Conservation (phyloP, 805 yeast species). For the Teunomyces tritomae region DNA sequence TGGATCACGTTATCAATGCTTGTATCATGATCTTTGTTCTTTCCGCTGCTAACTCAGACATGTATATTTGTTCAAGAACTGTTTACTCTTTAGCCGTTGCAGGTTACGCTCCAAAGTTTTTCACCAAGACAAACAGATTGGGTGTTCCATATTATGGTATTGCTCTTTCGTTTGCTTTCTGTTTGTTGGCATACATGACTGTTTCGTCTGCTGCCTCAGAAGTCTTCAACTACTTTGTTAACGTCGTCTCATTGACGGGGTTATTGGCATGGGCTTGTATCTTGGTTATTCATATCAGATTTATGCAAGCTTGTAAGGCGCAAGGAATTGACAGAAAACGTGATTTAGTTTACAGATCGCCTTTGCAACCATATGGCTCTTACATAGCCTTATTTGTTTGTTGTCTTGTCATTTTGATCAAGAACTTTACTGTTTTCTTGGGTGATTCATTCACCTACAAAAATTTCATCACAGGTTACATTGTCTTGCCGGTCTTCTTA, state of each 20-base stretch:
- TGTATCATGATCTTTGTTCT: constrained; percentile 74
- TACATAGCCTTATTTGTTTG: constrained; percentile 56
- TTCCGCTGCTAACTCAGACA: constrained; percentile 78
- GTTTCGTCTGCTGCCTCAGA: constrained; percentile 54
- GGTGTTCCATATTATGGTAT: constrained; percentile 73
- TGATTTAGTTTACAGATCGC: constrained; percentile 59
- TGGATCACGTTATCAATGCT: constrained; percentile 76
- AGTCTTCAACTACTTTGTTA: constrained; percentile 68
- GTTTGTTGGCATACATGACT: constrained; percentile 69
- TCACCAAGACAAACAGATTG: constrained; percentile 57
- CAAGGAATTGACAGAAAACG: constrained; percentile 59
- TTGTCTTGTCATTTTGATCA: constrained; percentile 54
- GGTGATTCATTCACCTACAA: constrained; percentile 55
- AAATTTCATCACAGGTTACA: constrained; percentile 73
- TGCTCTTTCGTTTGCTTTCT: constrained; percentile 49
- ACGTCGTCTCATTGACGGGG: constrained; percentile 74
- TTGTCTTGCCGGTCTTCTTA: constrained; percentile 66
- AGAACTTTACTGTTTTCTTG: constrained; percentile 72
- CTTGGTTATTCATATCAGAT: constrained; percentile 62
- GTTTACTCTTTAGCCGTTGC: constrained; percentile 69
- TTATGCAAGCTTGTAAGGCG: constrained; percentile 61
- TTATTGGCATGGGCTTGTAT: constrained; percentile 74
- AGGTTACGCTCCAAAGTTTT: constrained; percentile 70
- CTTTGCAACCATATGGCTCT: constrained; percentile 67
- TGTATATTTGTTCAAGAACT: constrained; percentile 75